Base-by-base conservation (phyloP, 352 stramenopile genomes). In the Discostella stelligera region DNA sequence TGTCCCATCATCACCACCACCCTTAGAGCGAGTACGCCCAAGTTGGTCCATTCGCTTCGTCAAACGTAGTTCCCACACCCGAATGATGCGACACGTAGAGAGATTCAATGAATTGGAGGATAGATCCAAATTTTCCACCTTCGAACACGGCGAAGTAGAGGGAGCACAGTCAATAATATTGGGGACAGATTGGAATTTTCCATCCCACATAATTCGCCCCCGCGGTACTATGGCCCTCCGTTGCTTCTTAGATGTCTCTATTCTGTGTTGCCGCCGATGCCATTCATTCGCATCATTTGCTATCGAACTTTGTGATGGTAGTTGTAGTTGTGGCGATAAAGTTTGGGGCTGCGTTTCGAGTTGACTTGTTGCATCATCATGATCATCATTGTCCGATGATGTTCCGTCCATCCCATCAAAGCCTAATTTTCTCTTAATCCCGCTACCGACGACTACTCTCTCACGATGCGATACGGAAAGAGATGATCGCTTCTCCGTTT, bases 121-220 rank as follows among this genome's bases (percentile, higher is more conserved):
- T 46, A 79, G 59, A 58, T 79, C 71, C 58, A 79, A 58, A 13
- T 73, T 56, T 11, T 46, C 7, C 20, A 79, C 27, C 63, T 64
- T 79, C 2, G 62, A 72, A 46, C 50, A 63, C 11, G 25, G n/a
- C 21, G 14, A 18, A 48, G 9, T 49, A 44, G 37, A 44, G 11
- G 37, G 7, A 10, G 37, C 7, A 9, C 46, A 30, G 52, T 65
- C 32, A 16, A 59, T 54, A 14, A 73, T 27, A 21, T 73, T 62
- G 23, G 71, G 48, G 2, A 79, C 39, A 0, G 39, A 18, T 50
- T 52, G 23, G 52, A 62, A 54, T 5, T 32, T 44, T 60, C 52
- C 63, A 64, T 73, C 60, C 55, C 52, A 66, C 55, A 69, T 59
- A 10, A 73, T 32, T 32, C 5, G 54, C 21, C 71, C 63, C 14